phyloP scores from a whole-genome alignment of 176 grass and related monocot species.

The Oropetium thomaeum region DNA sequence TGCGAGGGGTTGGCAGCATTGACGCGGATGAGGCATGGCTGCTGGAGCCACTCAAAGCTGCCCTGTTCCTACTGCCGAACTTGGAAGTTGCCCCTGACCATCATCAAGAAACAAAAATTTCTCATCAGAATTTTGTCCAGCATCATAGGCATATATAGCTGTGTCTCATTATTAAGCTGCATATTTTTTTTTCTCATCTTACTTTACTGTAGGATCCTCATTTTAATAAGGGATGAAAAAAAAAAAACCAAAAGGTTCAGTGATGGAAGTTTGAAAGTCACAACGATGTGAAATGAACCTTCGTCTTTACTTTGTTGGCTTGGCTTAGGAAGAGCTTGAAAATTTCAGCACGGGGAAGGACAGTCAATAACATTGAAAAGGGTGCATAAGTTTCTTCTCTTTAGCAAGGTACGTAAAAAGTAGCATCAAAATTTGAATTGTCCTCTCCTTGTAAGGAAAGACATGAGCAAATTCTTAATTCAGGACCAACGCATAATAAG shows the following conservation, averaged over 20 bases:
- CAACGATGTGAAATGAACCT: background rate
- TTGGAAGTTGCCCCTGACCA: conserved; percentile 41
- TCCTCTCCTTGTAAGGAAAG: background rate
- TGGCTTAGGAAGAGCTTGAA: background rate
- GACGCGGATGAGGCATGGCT: conserved; percentile 39
- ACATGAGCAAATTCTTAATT: background rate
- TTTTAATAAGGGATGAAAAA: background rate
- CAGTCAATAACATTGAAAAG: conserved; percentile 34
- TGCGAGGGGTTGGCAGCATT: conserved; percentile 47
- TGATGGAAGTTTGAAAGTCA: background rate
- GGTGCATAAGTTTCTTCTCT: background rate
- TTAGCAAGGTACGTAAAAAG: conserved; percentile 10
- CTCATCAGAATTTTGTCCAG: background rate
- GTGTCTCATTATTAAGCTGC: background rate
- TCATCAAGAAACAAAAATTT: background rate
- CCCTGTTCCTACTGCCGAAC: conserved; percentile 29
- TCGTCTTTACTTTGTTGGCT: background rate
- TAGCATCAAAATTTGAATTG: background rate
- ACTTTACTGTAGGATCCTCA: background rate
- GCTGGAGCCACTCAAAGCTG: conserved; percentile 37
- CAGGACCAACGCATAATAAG: background rate
- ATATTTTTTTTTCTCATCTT: background rate
- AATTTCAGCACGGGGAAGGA: background rate
- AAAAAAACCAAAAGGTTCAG: background rate
- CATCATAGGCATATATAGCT: background rate